Base-by-base conservation (phyloP, 768 basidiomycete genomes). In the Macrocybe gigantea region DNA sequence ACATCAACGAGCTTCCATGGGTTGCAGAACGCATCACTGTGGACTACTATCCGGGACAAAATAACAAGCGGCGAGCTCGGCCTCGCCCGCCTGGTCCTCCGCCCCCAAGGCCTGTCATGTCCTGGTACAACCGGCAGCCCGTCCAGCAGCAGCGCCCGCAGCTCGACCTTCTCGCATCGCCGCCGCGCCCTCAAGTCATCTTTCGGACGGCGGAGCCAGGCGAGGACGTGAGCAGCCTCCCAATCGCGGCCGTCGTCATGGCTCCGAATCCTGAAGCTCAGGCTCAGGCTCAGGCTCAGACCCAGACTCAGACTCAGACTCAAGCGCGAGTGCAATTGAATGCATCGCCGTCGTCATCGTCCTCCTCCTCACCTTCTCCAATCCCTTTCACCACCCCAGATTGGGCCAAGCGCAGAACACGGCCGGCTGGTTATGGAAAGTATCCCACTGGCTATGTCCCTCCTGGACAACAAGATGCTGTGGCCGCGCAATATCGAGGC, bases 1-100 rank as follows among this genome's bases (percentile, higher is more conserved):
- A 66, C 37, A 45, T 71, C 33, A 60, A 60, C 46, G 55, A 62
- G 12, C 64, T 71, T 29, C 69, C 69, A 6, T 71, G 68, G 68
- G 59, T 64, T 10, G 60, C 65, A 12, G 57, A 61, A 5, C 63
- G 60, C 38, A 59, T 67, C 11, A 63, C 67, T 6, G 58, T 57
- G 11, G 65, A 66, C 44, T 70, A 65, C 47, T 36, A 58, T 10
- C 69, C 68, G 6, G 59, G 60, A 7, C 49, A 56, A 33, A 41
- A 41, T 14, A 15, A 13, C 49, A 52, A 41, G 48, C 33, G 31
- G 48, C 47, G 39, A 15, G 22, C 49, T 13, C 33, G 37, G 34
- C 34, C 31, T 1, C 47, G 14, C 32, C 34, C 39, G 9, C 39
- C 47, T 9, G 22, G 34, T 22, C 39, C 32, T 6, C 12, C 29